Percentiles rank a stretch among this genome's conserved stretches.
These are phyloP conservation scores for Salix caprea DNA, from an alignment of 345 rosid species.

Conservation along the genomic window DNA sequence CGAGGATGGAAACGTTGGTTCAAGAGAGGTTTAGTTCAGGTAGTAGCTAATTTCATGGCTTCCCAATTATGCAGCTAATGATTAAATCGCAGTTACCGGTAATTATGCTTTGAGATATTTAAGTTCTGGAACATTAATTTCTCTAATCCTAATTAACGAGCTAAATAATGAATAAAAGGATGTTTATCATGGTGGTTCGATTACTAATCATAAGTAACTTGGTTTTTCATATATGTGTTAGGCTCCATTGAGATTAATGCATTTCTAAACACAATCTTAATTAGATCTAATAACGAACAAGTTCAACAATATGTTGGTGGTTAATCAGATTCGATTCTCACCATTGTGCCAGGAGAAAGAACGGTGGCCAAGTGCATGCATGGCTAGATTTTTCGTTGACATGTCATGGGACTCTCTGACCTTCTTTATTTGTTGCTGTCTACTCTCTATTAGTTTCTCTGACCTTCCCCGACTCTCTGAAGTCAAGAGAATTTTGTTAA, in stretches of 20 bases:
- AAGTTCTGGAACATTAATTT: rapidly evolving
- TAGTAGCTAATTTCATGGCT: neutral
- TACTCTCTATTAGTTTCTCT: neutral
- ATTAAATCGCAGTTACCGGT: too few species aligned
- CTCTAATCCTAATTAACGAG: neutral
- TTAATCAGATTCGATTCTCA: neutral
- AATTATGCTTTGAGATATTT: too few species aligned
- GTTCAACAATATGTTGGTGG: too few species aligned
- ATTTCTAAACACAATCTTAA: too few species aligned
- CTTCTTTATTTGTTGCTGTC: neutral
- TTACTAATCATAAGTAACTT: too few species aligned
- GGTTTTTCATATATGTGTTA: neutral
- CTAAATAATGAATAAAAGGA: neutral
- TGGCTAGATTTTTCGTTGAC: neutral
- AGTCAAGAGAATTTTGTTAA: neutral
- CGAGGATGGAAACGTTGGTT: neutral
- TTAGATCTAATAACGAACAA: neutral
- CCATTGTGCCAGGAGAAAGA: neutral
- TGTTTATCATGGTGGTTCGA: too few species aligned
- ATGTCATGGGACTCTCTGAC: neutral
- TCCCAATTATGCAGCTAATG: neutral
- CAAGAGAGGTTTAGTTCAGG: neutral
- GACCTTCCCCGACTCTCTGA: neutral
- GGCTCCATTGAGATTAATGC: neutral
- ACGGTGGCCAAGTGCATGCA: neutral